phyloP scores from a whole-genome alignment of 225 moss, liverwort and hornwort genomes.

The Straminergon stramineum region DNA sequence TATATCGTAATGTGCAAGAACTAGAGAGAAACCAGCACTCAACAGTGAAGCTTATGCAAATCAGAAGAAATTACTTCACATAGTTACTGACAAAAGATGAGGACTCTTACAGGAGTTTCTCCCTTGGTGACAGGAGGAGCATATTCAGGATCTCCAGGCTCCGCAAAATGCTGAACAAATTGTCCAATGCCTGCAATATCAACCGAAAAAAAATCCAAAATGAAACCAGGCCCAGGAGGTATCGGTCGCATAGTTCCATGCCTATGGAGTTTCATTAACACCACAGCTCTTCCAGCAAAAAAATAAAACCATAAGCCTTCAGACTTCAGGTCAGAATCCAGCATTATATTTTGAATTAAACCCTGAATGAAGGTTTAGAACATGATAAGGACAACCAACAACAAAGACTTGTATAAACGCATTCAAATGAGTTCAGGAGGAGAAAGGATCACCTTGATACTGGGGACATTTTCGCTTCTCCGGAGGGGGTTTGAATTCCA shows the following conservation, averaged over 20 bases:
- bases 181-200: slow-evolving; percentile 67
- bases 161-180: slow-evolving; percentile 87
- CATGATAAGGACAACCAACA: background rate
- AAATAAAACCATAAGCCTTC: background rate
- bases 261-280: background rate
- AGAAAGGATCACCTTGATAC: slow-evolving; percentile 44
- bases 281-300: background rate
- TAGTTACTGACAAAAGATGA: background rate
- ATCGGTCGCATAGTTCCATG: background rate
- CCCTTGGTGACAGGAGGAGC: slow-evolving; percentile 98
- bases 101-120: slow-evolving; percentile 71
- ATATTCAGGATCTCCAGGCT: slow-evolving; percentile 94
- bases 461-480: slow-evolving; percentile 90
- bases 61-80: background rate
- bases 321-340: background rate
- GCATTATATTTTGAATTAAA: background rate
- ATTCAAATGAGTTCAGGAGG: background rate
- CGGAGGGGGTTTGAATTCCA: slow-evolving; percentile 88
- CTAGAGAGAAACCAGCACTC: background rate
- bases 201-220: background rate
- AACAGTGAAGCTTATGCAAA: background rate
- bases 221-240: background rate
- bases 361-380: background rate
- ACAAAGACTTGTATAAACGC: background rate
- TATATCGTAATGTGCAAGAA: background rate